Evolutionary conservation across 2,329 filamentous ascomycete species (phyloP), one percentile per base, ranked within the genome.

Genomic region (Fusarium sambucinum): DNA sequence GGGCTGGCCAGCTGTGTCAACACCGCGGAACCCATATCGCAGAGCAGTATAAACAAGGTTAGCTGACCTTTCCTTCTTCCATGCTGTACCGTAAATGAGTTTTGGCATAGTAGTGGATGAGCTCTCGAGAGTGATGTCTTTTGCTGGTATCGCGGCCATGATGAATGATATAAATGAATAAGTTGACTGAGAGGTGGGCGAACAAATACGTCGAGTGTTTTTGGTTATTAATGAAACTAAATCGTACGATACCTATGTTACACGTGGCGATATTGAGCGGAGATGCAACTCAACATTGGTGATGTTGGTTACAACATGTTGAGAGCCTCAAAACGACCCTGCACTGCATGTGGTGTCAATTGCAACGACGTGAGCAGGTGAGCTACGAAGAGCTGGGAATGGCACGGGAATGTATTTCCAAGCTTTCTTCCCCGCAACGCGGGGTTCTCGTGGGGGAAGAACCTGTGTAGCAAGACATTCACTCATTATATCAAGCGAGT

Each of bases 1-100:
- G 3, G 92, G 92, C 77, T 94, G 91, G 17, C 90, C 91, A 12
- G 92, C 92, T 1, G 92, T 95, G 75, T 96, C 92, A 62, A 96
- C 80, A 46, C 83, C 91, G 32, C 88, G 85, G 72, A 95, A 96
- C 7, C 92, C 92, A 44, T 86, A 81, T 44, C 83, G 82, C 33
- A 96, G 75, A 3, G 93, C 92, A 66, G 85, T 78, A 71, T 90
- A 87, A 23, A 96, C 92, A 4, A 95, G 83, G 55, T 86, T 81
- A 21, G 85, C 84, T 0, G 91, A 93, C 19, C 80, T 80, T 1
- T 90, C 87, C 73, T 90, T 90, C 78, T 96, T 96, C 92, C 92
- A 95, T n/a, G 92, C 92, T 4, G 92, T 95, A 52, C 92, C 92
- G 77, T 96, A 96, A 66, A 96, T 73, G 30, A 89, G 80, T 64